Evolutionary conservation across 805 yeast genomes (phyloP).

Genomic region (Candida nonsorbophila): DNA sequence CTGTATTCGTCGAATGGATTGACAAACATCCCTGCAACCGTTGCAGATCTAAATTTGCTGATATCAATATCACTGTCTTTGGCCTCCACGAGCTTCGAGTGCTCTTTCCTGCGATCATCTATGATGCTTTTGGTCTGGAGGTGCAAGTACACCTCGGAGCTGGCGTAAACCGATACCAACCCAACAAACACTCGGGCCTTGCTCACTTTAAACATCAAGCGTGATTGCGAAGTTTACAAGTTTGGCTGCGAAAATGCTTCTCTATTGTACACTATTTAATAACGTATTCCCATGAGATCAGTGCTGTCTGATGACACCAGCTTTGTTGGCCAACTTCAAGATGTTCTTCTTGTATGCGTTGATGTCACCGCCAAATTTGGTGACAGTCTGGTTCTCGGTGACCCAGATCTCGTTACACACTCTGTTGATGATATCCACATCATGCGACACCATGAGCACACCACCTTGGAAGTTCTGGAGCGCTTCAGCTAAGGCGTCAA

Average conservation of each 20-base stretch:
- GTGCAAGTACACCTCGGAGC: constrained; percentile 61
- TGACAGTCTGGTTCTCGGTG: constrained; percentile 79
- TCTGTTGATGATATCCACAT: constrained; percentile 80
- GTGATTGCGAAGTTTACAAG: too few species aligned
- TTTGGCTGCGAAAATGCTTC: too few species aligned
- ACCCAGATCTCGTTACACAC: constrained; percentile 97
- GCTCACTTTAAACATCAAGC: too few species aligned
- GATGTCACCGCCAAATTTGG: constrained; percentile 75
- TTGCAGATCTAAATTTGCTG: constrained; percentile 29
- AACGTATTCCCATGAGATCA: too few species aligned
- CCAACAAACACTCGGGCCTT: constrained; percentile 36
- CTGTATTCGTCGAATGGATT: constrained; percentile 91
- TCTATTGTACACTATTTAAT: too few species aligned
- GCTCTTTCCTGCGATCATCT: constrained; percentile 16
- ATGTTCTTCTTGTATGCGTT: constrained; percentile 88
- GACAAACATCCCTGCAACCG: constrained; percentile 70
- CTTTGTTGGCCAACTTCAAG: constrained; percentile 64
- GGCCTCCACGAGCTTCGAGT: constrained; percentile 11
- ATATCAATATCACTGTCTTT: constrained; percentile 9
- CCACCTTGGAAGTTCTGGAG: constrained; percentile 89
- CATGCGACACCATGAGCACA: constrained; percentile 96
- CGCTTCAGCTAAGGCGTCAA: constrained; percentile 92
- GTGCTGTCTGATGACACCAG: constrained; percentile 91
- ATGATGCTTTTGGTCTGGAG: constrained; percentile 51
- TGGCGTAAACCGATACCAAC: constrained; percentile 50